Evolutionary conservation across 139 green algal species (phyloP).

Genomic region (Chlorella ohadii): DNA sequence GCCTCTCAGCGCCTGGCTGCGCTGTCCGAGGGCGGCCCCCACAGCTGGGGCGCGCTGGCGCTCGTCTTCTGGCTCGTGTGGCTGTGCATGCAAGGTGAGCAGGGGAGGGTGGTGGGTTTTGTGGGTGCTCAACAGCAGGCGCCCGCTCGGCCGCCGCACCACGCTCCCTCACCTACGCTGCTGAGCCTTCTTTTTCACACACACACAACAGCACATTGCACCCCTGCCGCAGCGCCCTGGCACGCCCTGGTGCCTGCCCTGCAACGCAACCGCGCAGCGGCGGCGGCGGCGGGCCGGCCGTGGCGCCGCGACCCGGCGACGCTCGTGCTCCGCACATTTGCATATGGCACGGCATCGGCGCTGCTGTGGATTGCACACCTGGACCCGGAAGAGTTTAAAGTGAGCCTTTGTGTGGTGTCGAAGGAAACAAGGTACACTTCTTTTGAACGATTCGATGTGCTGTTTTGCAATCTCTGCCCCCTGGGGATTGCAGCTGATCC

Average conservation of each 20-base stretch:
- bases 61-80: constrained; percentile 11
- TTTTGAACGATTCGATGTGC: too few relatives aligned
- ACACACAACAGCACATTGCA: too few relatives aligned
- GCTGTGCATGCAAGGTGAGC: constrained; percentile 1
- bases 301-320: not conserved
- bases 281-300: not conserved
- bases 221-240: not conserved
- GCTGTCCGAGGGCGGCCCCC: not conserved
- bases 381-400: constrained; percentile 9
- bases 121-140: not conserved
- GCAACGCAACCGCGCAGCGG: not conserved
- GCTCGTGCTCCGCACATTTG: not conserved
- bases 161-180: not conserved
- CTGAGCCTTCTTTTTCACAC: not conserved
- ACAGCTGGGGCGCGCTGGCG: constrained; percentile 22
- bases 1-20: not conserved
- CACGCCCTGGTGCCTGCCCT: not conserved
- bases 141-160: not conserved
- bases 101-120: too few relatives aligned
- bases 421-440: too few relatives aligned
- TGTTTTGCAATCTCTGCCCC: too few relatives aligned
- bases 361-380: constrained; percentile 3
- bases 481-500: too few relatives aligned
- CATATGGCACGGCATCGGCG: not conserved
- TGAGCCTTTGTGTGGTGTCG: too few relatives aligned